A percentile compares a stretch with the other conserved stretches of the same genome.
Conservation (phyloP, 306 rosid genomes). For the Begonia loranthoides region DNA sequence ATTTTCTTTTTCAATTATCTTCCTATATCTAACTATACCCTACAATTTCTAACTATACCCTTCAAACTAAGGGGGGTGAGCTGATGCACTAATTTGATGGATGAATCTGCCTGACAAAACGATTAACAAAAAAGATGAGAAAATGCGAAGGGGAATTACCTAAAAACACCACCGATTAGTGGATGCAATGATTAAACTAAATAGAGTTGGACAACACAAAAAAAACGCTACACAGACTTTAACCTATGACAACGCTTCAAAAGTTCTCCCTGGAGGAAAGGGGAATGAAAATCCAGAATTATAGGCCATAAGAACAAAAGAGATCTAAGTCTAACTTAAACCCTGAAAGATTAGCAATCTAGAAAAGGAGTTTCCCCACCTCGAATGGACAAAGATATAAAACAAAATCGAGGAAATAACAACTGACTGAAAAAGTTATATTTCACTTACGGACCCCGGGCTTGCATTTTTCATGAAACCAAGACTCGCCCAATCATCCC, state of each 20-base stretch:
- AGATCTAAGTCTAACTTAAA: constrained; percentile 2
- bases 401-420: neutral
- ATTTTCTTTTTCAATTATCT: too few relatives aligned
- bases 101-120: too few relatives aligned
- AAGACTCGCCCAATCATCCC: constrained; percentile 21
- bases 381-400: neutral
- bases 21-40: too few relatives aligned
- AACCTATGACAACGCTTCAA: neutral
- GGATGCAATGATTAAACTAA: constrained; percentile 4
- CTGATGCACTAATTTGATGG: too few relatives aligned
- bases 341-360: neutral
- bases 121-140: too few relatives aligned
- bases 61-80: too few relatives aligned
- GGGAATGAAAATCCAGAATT: constrained; percentile 5
- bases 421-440: neutral
- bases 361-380: neutral
- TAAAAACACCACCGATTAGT: constrained; percentile 22
- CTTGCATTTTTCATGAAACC: constrained; percentile 16
- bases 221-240: neutral
- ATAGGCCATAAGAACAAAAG: neutral
- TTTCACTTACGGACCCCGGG: neutral
- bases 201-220: constrained; percentile 7
- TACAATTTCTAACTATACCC: too few relatives aligned
- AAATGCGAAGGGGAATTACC: neutral
- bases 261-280: neutral